These are phyloP conservation scores for Linanthus parryae DNA, from an alignment of 148 eudicot genomes.

Conservation along the genomic window DNA sequence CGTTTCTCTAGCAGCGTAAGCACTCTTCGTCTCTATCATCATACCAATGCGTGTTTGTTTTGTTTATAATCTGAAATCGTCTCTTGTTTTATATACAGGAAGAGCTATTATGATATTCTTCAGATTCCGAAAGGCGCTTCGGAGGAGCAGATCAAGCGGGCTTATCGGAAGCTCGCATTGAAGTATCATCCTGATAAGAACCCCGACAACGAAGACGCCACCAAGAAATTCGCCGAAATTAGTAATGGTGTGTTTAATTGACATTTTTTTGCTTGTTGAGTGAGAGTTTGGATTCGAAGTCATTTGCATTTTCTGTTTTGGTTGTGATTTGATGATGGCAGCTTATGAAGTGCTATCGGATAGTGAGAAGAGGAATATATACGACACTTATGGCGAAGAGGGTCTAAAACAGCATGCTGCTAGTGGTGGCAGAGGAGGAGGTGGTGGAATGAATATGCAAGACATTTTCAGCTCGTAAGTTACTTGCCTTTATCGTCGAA, in stretches of 20 bases:
- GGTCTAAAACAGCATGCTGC: conserved; percentile 91
- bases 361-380: conserved; percentile 82
- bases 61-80: not conserved
- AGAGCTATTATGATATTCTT: conserved; percentile 78
- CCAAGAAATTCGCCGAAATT: conserved; percentile 80
- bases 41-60: not conserved
- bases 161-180: conserved; percentile 82
- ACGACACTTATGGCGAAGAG: conserved; percentile 93
- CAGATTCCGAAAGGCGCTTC: conserved; percentile 81
- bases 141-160: conserved; percentile 83
- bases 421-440: conserved; percentile 82
- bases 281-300: too few species aligned
- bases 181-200: conserved; percentile 97
- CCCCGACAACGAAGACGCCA: conserved; percentile 89
- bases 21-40: not conserved
- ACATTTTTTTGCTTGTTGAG: too few species aligned
- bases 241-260: conserved; percentile 72
- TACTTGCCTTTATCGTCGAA: conserved; percentile 2
- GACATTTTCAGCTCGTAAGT: conserved; percentile 93
- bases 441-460: conserved; percentile 84
- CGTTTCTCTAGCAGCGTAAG: conserved; percentile 72
- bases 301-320: not conserved
- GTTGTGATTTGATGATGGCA: conserved; percentile 25
- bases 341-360: conserved; percentile 95
- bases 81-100: conserved; percentile 29